phyloP scores from a whole-genome alignment of 106 monocot species.

The Amphibolis antarctica region DNA sequence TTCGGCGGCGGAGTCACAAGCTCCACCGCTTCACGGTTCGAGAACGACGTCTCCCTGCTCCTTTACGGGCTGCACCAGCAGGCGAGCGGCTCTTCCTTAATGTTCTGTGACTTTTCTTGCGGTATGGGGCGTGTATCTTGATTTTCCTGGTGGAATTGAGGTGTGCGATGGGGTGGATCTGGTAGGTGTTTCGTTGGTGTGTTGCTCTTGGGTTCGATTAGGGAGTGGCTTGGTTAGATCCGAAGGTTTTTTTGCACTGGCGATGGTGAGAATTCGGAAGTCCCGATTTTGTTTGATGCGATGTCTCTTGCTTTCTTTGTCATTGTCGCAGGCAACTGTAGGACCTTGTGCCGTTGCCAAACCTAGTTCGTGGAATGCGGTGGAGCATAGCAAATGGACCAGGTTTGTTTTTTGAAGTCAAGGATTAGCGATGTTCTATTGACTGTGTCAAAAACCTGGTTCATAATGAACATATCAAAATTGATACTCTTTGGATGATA shows the following conservation, averaged over 20 bases:
- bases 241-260: neutral
- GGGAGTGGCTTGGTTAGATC: no score
- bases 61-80: conserved; percentile 53
- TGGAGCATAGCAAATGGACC: conserved; percentile 86
- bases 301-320: conserved; percentile 5
- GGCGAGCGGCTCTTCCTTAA: conserved; percentile 12
- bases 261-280: neutral
- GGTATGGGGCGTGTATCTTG: neutral
- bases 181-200: neutral
- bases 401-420: conserved; percentile 33
- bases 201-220: no score
- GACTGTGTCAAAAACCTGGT: no score
- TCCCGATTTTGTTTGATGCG: neutral
- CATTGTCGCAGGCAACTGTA: conserved; percentile 52
- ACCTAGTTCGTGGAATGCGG: conserved; percentile 73
- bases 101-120: neutral
- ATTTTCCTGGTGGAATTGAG: neutral
- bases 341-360: conserved; percentile 68
- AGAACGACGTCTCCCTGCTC: conserved; percentile 46
- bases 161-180: conserved; percentile 6
- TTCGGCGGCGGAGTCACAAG: conserved; percentile 20
- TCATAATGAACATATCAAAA: no score
- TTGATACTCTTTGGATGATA: no score
- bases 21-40: conserved; percentile 28
- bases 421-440: no score